Base-by-base conservation (phyloP, 805 yeast species). In the Pichia exigua region DNA sequence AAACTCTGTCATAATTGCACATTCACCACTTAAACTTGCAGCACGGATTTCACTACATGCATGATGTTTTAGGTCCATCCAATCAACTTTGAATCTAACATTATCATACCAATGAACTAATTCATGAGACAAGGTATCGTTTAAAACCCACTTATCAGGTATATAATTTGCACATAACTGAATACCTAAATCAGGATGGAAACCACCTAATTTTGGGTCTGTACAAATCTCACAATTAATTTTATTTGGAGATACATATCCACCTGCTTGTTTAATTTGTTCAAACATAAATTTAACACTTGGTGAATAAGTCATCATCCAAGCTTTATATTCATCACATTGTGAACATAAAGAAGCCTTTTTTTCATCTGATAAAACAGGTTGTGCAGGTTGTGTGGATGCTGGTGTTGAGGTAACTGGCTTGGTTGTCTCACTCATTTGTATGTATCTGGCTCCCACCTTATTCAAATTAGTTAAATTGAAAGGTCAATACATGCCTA, bases 21-120 rank as follows among this genome's bases (percentile, higher is more conserved):
- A 94, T 64, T 94, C 99, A 8, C 99, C 99, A 63, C 95, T 85
- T 22, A 94, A 73, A 58, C 89, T 83, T 12, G 95, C 84, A 0
- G 99, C 99, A 54, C 99, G 75, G 48, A 94, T 88, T 67, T 94
- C 99, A 1, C 97, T 84, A 66, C 99, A 94, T 0, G 99, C 99
- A 65, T 92, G 98, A 64, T 94, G 99, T 61, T 81, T 79, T 63
- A 94, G 71, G 66, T 92, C 81, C 51, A 76, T 62, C 85, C 96
- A 86, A 66, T 94, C 88, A 2, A 94, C 90, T 50, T 88, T 73
- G 73, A 94, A 94, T 66, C 89, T 85, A 57, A 87, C 73, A 62
- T 90, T 83, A 68, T 94, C 99, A 67, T 88, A 94, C 55, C 90
- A 94, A 67, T 94, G 99, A 35, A 94, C 82, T 65, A 94, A 73